Percentiles rank a stretch among this genome's conserved stretches.
phyloP scores from a whole-genome alignment of 2,329 filamentous ascomycete species.

The Diaporthe sp. region DNA sequence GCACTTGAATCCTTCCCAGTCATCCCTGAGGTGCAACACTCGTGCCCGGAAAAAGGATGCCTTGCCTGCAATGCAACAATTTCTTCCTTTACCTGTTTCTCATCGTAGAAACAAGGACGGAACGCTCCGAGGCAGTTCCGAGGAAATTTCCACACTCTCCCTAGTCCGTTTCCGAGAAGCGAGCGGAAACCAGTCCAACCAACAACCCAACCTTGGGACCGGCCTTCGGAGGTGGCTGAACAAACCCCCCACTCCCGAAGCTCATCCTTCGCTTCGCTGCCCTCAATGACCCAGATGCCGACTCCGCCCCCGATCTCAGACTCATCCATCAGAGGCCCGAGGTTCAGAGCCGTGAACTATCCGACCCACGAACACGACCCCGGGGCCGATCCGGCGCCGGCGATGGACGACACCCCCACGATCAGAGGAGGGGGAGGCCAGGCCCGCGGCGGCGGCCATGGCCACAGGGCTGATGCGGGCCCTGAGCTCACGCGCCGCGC shows the following conservation, averaged over 20 bases:
- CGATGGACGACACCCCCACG: slow-evolving; percentile 5
- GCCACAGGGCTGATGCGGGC: background rate
- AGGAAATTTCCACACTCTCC: background rate
- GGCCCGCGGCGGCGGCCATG: background rate
- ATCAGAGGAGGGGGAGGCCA: slow-evolving; percentile 12
- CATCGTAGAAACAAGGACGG: background rate
- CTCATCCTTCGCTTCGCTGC: slow-evolving; percentile 17
- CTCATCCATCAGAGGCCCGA: background rate
- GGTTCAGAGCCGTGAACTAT: slow-evolving; percentile 18
- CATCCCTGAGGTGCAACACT: background rate
- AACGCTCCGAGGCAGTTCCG: background rate
- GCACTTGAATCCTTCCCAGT: slow-evolving; percentile 7
- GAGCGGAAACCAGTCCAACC: slow-evolving; percentile 1
- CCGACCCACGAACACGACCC: background rate
- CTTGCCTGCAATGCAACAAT: background rate
- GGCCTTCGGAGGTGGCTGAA: slow-evolving; percentile 6
- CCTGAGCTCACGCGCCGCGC: slow-evolving; percentile 21
- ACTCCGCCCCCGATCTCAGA: slow-evolving; percentile 6
- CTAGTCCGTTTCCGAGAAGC: background rate
- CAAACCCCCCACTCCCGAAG: slow-evolving; percentile 3
- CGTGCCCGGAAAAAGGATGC: background rate
- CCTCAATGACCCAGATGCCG: slow-evolving; percentile 5
- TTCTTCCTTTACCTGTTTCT: background rate
- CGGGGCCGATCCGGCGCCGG: background rate
- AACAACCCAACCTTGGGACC: background rate